phyloP scores from a whole-genome alignment of 192 early-diverging fungal genomes.

The Coemansia sp. region DNA sequence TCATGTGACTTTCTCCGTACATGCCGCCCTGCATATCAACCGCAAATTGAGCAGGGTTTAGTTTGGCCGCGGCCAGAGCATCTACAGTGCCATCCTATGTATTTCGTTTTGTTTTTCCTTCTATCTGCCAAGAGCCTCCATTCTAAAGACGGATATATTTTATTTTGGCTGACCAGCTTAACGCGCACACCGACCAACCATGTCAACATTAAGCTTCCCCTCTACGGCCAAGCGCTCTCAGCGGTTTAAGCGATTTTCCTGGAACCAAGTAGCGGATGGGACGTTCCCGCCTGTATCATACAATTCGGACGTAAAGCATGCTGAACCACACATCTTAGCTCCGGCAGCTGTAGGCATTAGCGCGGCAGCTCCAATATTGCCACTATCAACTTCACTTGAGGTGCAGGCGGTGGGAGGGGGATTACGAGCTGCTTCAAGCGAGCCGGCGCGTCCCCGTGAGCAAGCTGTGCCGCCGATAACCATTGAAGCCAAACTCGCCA shows the following conservation, averaged over 20 bases:
- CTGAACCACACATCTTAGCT: background rate
- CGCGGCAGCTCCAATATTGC: background rate
- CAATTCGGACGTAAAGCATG: background rate
- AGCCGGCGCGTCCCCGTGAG: background rate
- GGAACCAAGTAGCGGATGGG: slow-evolving; percentile 42
- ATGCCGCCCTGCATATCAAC: background rate
- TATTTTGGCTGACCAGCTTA: background rate
- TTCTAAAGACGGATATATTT: background rate
- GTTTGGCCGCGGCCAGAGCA: background rate
- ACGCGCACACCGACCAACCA: background rate
- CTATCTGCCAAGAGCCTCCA: background rate
- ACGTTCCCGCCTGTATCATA: slow-evolving; percentile 35
- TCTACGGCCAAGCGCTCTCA: slow-evolving; percentile 31
- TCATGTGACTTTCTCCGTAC: slow-evolving; percentile 4
- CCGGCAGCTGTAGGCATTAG: background rate
- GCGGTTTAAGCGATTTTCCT: slow-evolving; percentile 54
- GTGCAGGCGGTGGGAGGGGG: background rate
- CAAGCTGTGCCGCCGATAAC: background rate
- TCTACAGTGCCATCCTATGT: background rate
- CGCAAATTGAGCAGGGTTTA: background rate
- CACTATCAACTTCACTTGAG: background rate
- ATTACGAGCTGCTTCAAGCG: background rate
- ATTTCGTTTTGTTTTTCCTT: background rate
- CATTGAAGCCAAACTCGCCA: background rate
- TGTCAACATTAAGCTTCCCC: slow-evolving; percentile 35